These are phyloP conservation scores for Medicago lupulina DNA, from an alignment of 306 rosid species.

Conservation along the genomic window DNA sequence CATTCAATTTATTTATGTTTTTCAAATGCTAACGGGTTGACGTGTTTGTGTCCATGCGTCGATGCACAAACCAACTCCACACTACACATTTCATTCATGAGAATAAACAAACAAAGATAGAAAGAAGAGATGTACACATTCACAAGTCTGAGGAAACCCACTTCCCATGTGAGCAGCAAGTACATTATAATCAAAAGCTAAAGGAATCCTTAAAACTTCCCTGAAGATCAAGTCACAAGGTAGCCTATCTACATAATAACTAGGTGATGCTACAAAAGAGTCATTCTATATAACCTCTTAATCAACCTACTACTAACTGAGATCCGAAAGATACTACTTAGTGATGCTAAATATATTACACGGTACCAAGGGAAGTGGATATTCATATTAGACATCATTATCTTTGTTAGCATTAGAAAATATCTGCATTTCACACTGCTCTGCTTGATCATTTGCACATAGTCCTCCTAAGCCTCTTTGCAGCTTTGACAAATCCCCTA, in stretches of 20 bases:
- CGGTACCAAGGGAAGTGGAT: slow-evolving; percentile 54
- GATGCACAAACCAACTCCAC: background rate
- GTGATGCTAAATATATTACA: slow-evolving; percentile 57
- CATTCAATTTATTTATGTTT: too few species aligned
- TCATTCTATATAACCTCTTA: slow-evolving; percentile 52
- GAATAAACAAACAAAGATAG: slow-evolving; percentile 10
- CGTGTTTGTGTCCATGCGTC: too few species aligned
- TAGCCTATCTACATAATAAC: slow-evolving; percentile 65
- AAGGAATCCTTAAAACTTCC: slow-evolving; percentile 48
- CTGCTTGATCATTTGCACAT: slow-evolving; percentile 67
- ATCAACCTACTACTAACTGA: slow-evolving; percentile 55
- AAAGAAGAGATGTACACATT: slow-evolving; percentile 43
- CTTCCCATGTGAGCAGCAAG: slow-evolving; percentile 59
- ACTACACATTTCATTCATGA: background rate
- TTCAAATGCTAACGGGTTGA: too few species aligned
- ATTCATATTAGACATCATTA: slow-evolving; percentile 45
- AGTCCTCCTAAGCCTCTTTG: slow-evolving; percentile 83
- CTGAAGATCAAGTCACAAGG: slow-evolving; percentile 44
- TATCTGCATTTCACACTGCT: slow-evolving; percentile 16
- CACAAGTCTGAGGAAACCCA: slow-evolving; percentile 40
- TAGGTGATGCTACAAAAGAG: slow-evolving; percentile 54
- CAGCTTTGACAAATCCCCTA: slow-evolving; percentile 90
- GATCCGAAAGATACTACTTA: slow-evolving; percentile 44
- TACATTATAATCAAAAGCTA: slow-evolving; percentile 50
- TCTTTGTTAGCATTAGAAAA: slow-evolving; percentile 66